phyloP scores from a whole-genome alignment of 2,329 filamentous ascomycete genomes.

The Lasiodiplodia sp. region DNA sequence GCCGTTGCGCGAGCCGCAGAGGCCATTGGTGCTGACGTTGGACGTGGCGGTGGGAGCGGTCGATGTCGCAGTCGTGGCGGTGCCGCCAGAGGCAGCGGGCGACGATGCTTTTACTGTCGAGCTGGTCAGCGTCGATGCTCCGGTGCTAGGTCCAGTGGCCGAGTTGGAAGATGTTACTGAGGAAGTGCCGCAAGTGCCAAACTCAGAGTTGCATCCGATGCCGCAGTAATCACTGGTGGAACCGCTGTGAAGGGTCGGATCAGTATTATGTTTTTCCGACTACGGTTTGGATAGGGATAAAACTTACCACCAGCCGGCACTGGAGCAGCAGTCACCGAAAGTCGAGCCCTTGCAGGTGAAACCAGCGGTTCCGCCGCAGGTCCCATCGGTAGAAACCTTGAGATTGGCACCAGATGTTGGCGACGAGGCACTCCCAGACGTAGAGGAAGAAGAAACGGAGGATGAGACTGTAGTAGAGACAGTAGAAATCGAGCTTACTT shows the following conservation, averaged over 20 bases:
- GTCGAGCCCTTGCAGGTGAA: slow-evolving; percentile 53
- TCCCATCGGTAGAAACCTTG: slow-evolving; percentile 50
- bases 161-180: slow-evolving; percentile 16
- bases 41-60: slow-evolving; percentile 34
- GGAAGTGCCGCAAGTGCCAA: slow-evolving; percentile 40
- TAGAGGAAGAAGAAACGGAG: slow-evolving; percentile 19
- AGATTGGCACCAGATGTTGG: slow-evolving; percentile 31
- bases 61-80: slow-evolving; percentile 31
- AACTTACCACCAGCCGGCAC: slow-evolving; percentile 46
- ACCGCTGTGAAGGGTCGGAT: slow-evolving; percentile 28
- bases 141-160: background rate
- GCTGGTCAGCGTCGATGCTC: slow-evolving; percentile 26
- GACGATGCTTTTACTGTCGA: slow-evolving; percentile 28
- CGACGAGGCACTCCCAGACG: slow-evolving; percentile 17
- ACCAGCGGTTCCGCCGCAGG: slow-evolving; percentile 50
- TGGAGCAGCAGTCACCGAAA: slow-evolving; percentile 56
- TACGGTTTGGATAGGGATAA: slow-evolving; percentile 6
- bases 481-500: slow-evolving; percentile 30
- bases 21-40: slow-evolving; percentile 37
- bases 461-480: slow-evolving; percentile 27
- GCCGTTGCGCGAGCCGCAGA: slow-evolving; percentile 35
- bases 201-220: slow-evolving; percentile 42
- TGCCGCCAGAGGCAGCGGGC: slow-evolving; percentile 5
- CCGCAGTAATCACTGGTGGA: slow-evolving; percentile 40
- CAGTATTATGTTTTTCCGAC: background rate